Evolutionary conservation across 1,284 basidiomycete species (phyloP).

Genomic region (Baeospora myosura): DNA sequence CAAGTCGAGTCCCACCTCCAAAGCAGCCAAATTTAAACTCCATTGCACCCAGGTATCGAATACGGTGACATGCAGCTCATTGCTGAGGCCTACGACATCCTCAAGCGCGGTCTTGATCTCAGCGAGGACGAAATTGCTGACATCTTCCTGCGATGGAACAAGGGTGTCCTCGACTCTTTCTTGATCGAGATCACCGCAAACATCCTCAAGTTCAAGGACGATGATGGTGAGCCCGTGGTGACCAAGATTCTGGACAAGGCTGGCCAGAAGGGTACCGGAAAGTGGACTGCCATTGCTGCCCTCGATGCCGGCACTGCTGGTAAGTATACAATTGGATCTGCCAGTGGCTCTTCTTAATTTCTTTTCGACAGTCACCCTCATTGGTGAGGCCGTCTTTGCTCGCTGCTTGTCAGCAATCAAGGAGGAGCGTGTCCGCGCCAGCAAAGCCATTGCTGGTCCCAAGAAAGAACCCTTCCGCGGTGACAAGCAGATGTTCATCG

Average conservation of each 20-base stretch:
- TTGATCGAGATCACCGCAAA: constrained; percentile 96
- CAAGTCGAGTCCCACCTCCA: constrained; percentile 25
- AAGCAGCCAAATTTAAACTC: constrained; percentile 13
- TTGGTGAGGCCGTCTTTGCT: constrained; percentile 98
- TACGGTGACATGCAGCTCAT: constrained; percentile 99
- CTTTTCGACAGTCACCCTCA: constrained; percentile 77
- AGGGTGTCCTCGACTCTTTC: constrained; percentile 98
- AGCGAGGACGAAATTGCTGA: constrained; percentile 81
- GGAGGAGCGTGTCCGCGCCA: constrained; percentile 91
- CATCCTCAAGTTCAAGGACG: constrained; percentile 94
- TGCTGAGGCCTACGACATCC: constrained; percentile 96
- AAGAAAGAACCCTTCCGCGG: constrained; percentile 91
- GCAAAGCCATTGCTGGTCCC: constrained; percentile 86
- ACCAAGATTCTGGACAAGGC: constrained; percentile 93
- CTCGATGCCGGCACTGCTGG: constrained; percentile 91
- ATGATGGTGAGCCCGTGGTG: constrained; percentile 87
- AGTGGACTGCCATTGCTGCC: constrained; percentile 99
- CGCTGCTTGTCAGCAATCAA: constrained; percentile 98
- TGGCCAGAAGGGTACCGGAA: constrained; percentile 99
- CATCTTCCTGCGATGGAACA: constrained; percentile 93
- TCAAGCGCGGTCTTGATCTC: constrained; percentile 92
- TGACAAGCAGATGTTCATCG: constrained; percentile 98
- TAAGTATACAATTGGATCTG: constrained; percentile 25
- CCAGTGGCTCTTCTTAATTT: constrained; percentile 14
- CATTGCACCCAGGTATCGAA: constrained; percentile 79